Evolutionary conservation across 495 filamentous ascomycete genomes (phyloP).

Genomic region (Annulohypoxylon maeteangense): DNA sequence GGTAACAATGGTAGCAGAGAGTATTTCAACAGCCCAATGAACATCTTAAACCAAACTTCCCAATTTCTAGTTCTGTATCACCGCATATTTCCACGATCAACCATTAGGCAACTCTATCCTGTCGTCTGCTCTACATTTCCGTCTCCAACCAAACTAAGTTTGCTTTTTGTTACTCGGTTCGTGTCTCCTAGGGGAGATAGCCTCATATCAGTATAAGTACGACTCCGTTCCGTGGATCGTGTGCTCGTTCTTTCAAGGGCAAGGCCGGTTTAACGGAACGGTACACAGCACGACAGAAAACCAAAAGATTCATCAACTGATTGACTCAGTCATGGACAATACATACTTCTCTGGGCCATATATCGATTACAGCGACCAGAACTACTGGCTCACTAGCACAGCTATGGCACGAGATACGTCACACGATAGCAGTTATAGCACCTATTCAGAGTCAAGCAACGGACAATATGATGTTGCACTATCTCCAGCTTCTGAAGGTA

Average conservation of each 20-base stretch:
- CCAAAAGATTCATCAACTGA: not conserved
- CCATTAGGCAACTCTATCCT: constrained; percentile 21
- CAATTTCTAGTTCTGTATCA: constrained; percentile 30
- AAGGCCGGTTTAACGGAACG: constrained; percentile 24
- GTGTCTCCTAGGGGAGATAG: constrained; percentile 5
- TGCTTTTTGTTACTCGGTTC: constrained; percentile 13
- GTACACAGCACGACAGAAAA: constrained; percentile 14
- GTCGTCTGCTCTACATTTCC: constrained; percentile 20
- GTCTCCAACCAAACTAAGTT: constrained; percentile 20
- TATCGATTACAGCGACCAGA: constrained; percentile 23
- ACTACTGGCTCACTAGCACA: constrained; percentile 27
- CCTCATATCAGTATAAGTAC: constrained; percentile 34
- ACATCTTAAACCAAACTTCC: constrained; percentile 9
- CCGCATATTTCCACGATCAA: constrained; percentile 31
- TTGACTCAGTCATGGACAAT: constrained; percentile 21
- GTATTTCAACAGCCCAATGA: constrained; percentile 36
- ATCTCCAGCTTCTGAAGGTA: constrained; percentile 25
- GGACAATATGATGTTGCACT: constrained; percentile 30
- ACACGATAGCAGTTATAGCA: constrained; percentile 22
- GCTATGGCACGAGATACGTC: constrained; percentile 33
- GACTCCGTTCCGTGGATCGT: constrained; percentile 18
- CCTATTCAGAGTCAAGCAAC: constrained; percentile 34
- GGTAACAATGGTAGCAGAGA: constrained; percentile 20
- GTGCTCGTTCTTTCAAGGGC: constrained; percentile 12
- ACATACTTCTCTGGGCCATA: constrained; percentile 14